Evolutionary conservation across 164 flowering plant species (phyloP).

Genomic region (Sextonia rubra): DNA sequence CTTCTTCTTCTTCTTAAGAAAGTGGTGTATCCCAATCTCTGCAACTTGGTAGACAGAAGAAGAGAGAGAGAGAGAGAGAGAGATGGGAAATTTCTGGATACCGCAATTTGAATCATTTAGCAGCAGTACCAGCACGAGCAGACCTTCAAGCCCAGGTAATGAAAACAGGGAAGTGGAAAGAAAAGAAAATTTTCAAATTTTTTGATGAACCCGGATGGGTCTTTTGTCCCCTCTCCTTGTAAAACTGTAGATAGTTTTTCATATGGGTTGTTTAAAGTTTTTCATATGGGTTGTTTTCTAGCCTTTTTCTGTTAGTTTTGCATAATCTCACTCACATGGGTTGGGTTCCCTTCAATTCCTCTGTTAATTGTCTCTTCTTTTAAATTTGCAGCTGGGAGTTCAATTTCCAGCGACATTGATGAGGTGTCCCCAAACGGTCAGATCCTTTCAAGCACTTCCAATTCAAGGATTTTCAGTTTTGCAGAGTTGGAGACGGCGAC

Average conservation of each 20-base stretch:
- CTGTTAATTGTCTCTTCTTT: not conserved
- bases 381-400: not conserved
- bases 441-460: slow-evolving; percentile 34
- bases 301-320: not conserved
- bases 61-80: not conserved
- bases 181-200: not conserved
- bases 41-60: not conserved
- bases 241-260: not conserved
- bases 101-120: not conserved
- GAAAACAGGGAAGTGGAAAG: not conserved
- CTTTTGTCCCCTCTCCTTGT: not conserved
- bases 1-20: too few species aligned
- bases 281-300: not conserved
- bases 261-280: too few species aligned
- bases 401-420: not conserved
- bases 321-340: slow-evolving; percentile 1
- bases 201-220: not conserved
- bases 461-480: slow-evolving; percentile 46
- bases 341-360: not conserved
- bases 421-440: slow-evolving; percentile 34
- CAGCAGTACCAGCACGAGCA: not conserved
- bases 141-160: slow-evolving; percentile 1
- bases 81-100: not conserved
- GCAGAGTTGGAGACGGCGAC: slow-evolving; percentile 50
- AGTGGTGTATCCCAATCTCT: not conserved